Conservation (phyloP, 2,329 filamentous ascomycete species). For the Fusarium sp. region DNA sequence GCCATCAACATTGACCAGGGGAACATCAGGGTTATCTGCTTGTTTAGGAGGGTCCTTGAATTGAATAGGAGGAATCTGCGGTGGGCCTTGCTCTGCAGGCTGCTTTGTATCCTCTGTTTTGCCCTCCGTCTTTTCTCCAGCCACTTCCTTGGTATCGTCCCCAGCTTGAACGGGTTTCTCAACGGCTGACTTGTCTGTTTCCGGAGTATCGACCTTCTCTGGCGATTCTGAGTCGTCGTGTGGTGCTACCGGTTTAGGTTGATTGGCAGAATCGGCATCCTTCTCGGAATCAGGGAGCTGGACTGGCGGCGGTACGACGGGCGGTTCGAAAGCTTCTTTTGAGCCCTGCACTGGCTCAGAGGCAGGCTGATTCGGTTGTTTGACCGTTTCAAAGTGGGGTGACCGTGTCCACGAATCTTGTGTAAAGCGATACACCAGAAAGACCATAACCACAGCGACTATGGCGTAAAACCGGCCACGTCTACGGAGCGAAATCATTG, state of each 20-base stretch:
- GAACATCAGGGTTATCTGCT: slow-evolving; percentile 29
- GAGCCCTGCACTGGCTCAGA: slow-evolving; percentile 23
- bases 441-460: slow-evolving; percentile 64
- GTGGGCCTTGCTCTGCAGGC: slow-evolving; percentile 17
- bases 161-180: slow-evolving; percentile 11
- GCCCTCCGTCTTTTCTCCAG: slow-evolving; percentile 8
- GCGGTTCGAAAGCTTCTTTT: slow-evolving; percentile 33
- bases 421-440: slow-evolving; percentile 64
- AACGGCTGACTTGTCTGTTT: slow-evolving; percentile 15
- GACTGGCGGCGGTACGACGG: slow-evolving; percentile 28
- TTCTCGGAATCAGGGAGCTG: slow-evolving; percentile 31
- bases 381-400: slow-evolving; percentile 21
- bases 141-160: slow-evolving; percentile 7
- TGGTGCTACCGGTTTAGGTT: slow-evolving; percentile 17
- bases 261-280: slow-evolving; percentile 11
- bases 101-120: slow-evolving; percentile 7
- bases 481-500: slow-evolving; percentile 65
- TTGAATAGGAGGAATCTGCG: slow-evolving; percentile 39
- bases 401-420: slow-evolving; percentile 54
- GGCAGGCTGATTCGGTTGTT: slow-evolving; percentile 16
- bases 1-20: slow-evolving; percentile 28
- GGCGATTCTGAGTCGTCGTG: slow-evolving; percentile 16
- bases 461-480: slow-evolving; percentile 71
- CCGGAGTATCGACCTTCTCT: slow-evolving; percentile 4
- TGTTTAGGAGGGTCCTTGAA: slow-evolving; percentile 46